Conservation (phyloP, 73 alveolate species). For the Uronychia setigera region DNA sequence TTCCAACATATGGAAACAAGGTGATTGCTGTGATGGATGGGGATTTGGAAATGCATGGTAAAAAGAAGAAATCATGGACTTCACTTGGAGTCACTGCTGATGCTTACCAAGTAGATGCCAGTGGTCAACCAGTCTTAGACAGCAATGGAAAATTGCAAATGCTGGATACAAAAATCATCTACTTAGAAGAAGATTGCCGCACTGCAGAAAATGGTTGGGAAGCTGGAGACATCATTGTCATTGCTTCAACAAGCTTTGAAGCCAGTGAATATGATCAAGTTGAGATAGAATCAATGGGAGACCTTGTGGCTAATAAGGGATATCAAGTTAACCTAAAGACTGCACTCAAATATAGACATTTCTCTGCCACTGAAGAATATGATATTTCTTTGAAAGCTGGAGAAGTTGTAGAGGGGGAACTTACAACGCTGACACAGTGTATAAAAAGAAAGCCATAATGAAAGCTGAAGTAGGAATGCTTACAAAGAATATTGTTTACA, state of each 20-base stretch:
- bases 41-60: constrained; percentile 60
- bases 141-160: too few relatives aligned
- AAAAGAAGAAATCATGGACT: constrained; percentile 59
- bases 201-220: constrained; percentile 64
- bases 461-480: constrained; percentile 88
- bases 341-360: constrained; percentile 33
- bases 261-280: constrained; percentile 54
- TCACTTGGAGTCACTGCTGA: constrained; percentile 52
- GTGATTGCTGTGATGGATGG: constrained; percentile 62
- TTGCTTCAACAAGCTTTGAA: constrained; percentile 53
- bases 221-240: constrained; percentile 58
- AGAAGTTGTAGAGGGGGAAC: constrained; percentile 28
- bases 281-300: constrained; percentile 39
- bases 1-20: constrained; percentile 73
- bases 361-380: constrained; percentile 49
- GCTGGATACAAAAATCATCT: constrained; percentile 47
- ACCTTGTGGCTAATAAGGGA: background rate
- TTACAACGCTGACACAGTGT: constrained; percentile 5
- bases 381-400: background rate
- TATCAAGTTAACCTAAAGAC: constrained; percentile 21
- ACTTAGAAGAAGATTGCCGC: constrained; percentile 27
- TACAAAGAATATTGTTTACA: constrained; percentile 70
- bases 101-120: too few relatives aligned
- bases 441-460: constrained; percentile 48
- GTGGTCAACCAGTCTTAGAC: too few relatives aligned